A percentile compares a stretch with the other conserved stretches of the same genome.
phyloP scores from a whole-genome alignment of 139 green algal genomes.

The Diplosphaera chodatii region DNA sequence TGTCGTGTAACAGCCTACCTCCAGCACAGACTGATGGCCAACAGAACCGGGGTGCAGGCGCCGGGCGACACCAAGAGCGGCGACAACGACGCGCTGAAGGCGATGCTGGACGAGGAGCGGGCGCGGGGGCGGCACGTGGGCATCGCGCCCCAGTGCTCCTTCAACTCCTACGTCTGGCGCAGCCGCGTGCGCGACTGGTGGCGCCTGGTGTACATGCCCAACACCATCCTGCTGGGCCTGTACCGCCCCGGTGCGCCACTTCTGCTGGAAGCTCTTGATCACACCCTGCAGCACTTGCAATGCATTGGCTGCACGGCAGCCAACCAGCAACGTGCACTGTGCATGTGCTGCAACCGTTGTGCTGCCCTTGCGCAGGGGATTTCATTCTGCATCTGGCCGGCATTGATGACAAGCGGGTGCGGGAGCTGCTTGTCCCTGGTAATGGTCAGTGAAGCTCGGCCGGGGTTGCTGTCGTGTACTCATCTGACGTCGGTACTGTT shows the following conservation, averaged over 20 bases:
- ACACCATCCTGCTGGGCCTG: conserved; percentile 2
- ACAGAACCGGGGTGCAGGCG: no score
- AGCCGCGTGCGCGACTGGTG: conserved; percentile 14
- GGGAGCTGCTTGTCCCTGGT: no score
- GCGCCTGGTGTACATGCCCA: conserved; percentile 4
- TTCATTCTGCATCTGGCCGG: conserved; percentile 37
- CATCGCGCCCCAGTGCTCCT: conserved; percentile 30
- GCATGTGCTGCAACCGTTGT: no score
- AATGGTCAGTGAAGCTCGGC: no score
- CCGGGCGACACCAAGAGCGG: conserved; percentile 31
- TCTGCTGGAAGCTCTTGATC: no score
- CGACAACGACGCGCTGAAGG: conserved; percentile 45
- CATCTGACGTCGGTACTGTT: no score
- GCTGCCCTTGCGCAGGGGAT: conserved; percentile 26
- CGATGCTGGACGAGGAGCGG: conserved; percentile 12
- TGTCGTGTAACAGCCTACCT: no score
- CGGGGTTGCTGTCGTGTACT: no score
- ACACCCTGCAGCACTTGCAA: no score
- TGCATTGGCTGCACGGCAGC: no score
- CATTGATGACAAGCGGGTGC: conserved; percentile 23
- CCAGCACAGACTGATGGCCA: no score
- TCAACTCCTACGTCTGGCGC: conserved; percentile 47
- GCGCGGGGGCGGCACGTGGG: conserved; percentile 1
- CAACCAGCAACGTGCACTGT: no score
- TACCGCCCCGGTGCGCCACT: neutral